Base-by-base conservation (phyloP, 495 filamentous ascomycete species). In the Acidomyces sp. region DNA sequence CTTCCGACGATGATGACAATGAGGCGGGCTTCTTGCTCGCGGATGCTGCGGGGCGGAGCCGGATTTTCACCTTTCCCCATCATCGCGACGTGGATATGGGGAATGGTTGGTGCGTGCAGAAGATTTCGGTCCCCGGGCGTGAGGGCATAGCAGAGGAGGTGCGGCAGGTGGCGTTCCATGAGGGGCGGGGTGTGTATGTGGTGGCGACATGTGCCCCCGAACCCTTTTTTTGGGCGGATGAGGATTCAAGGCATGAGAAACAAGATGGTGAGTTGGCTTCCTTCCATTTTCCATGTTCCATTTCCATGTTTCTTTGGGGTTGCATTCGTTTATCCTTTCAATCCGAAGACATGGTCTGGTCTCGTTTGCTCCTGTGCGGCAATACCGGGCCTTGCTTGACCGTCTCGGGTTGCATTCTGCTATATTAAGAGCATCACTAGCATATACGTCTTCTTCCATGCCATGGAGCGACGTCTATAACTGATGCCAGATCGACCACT, bases 21-120 rank as follows among this genome's bases (percentile, higher is more conserved):
- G 75, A 82, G 18, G 68, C 72, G 27, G 86, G 88, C 0, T 92
- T 92, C 51, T 75, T 85, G 23, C 88, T 84, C 51, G 63, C 86
- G 16, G 80, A 92, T 60, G 62, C 56, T 23, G 57, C 67, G 55
- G 72, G 77, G 12, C 67, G 71, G 11, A 70, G 85, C 5, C 68
- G 74, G 15, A 69, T 82, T 2, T 80, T 72, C 13, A 75, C 80
- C 54, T 56, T 95, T 9, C 79, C 81, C 1, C 46, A 57, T 0
- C 60, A 69, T 19, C n/a, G n/a, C n/a, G n/a, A n/a, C n/a, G n/a
- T n/a, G n/a, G n/a, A n/a, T n/a, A n/a, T n/a, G n/a, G n/a, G n/a
- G n/a, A n/a, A n/a, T n/a, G n/a, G 78, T 12, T 77, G 87, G 70
- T 37, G 38, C 23, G 43, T 47, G 2, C 37, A 36, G 3, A n/a